phyloP scores from a whole-genome alignment of 768 basidiomycete genomes.

The Clitopilus hobsonii region DNA sequence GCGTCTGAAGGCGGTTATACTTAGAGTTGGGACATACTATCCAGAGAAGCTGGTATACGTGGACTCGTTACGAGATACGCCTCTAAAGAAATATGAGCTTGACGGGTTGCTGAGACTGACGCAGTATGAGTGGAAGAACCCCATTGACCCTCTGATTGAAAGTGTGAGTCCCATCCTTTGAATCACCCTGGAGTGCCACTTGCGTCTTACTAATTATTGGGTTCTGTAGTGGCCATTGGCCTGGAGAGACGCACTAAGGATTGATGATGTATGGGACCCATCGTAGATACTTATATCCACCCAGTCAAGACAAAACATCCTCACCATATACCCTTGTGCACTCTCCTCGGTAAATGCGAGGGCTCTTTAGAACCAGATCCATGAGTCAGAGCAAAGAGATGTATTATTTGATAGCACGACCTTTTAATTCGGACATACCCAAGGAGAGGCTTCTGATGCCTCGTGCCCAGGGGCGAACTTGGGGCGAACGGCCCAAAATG shows the following conservation, averaged over 20 bases:
- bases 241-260: background rate
- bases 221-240: background rate
- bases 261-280: no score
- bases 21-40: background rate
- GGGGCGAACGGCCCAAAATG: no score
- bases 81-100: background rate
- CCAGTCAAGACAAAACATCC: no score
- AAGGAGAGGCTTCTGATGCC: no score
- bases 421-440: no score
- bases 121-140: background rate
- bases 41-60: background rate
- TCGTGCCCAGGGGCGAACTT: no score
- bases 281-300: no score
- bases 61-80: background rate
- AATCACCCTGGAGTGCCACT: background rate
- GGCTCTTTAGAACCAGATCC: no score
- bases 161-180: background rate
- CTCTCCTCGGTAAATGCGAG: no score
- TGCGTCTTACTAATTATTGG: background rate
- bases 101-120: background rate
- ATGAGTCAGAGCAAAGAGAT: no score
- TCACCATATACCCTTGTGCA: no score
- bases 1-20: background rate
- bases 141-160: background rate
- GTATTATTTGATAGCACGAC: no score